Evolutionary conservation across 176 grass and related monocot species (phyloP).

Genomic region (Stipa capillata): DNA sequence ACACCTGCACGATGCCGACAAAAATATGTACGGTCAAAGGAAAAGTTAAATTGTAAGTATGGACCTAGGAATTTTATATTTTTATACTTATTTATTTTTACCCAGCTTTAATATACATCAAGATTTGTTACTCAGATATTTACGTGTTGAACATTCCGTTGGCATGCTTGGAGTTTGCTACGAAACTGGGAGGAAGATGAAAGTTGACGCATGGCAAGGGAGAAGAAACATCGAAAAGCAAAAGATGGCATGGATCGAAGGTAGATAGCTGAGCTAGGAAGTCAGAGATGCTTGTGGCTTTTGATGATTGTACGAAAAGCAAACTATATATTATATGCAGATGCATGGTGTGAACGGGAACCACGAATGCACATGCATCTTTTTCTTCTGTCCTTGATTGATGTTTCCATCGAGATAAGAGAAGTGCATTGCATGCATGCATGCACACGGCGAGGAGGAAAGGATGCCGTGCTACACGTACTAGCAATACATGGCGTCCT

Average conservation of each 20-base stretch:
- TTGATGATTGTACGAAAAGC: neutral
- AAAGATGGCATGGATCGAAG: neutral
- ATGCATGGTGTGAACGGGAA: neutral
- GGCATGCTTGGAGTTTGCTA: neutral
- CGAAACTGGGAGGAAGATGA: neutral
- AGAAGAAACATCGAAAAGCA: neutral
- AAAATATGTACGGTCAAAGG: no score
- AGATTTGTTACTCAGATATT: no score
- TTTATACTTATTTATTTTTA: no score
- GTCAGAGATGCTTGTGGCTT: conserved; percentile 14
- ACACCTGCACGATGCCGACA: no score
- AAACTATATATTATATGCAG: neutral
- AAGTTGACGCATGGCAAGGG: neutral
- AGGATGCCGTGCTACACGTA: neutral
- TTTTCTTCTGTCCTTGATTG: neutral
- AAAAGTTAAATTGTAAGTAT: no score
- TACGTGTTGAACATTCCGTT: neutral
- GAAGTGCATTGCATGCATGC: neutral
- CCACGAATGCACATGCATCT: no score
- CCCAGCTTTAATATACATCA: no score
- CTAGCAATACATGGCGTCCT: neutral
- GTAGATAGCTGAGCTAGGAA: neutral
- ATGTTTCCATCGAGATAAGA: neutral
- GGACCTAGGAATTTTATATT: no score
- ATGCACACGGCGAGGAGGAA: neutral